Evolutionary conservation across 306 rosid species (phyloP), one percentile per base, ranked within the genome.

Genomic region (Prosopis cineraria): DNA sequence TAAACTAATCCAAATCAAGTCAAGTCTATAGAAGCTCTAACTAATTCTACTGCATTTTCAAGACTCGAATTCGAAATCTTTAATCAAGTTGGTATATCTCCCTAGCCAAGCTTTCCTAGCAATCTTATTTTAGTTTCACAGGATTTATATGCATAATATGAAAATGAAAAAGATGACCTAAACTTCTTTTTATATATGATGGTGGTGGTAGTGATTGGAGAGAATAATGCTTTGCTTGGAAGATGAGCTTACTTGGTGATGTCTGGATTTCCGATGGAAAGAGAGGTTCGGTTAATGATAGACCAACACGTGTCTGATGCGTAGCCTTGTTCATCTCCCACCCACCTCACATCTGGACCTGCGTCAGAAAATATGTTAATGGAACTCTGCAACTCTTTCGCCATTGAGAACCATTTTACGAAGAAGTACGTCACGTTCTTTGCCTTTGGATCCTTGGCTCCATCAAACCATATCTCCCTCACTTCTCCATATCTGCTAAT

Each of bases 291-390:
- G 68, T 94, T 92, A 55, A 94, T 82, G 52, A 88, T 86, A 17
- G 98, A 92, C 97, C 97, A 94, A 75, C 93, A 92, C 0, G 93
- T 83, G 45, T 77, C 72, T 33, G 92, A 93, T 62, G 97, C 97
- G 31, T 44, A 73, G 0, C 93, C 98, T 0, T 75, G n/a, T 81
- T 92, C 95, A 36, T 82, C 72, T 72, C 98, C 98, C 39, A 92
- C 93, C 98, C 98, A 92, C 85, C 98, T 85, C 39, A 94, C 90
- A 48, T 92, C 93, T 2, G 95, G 95, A 13, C 95, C 98, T 39
- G 97, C 98, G 43, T 94, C 97, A 25, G 98, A 94, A 78, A 94
- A 92, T 72, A 94, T 88, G 74, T 94, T 92, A 44, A 92, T 88
- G 39, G 97, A 94, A 62, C 87, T 88, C 82, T 94, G 98, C 72